phyloP scores from a whole-genome alignment of 225 moss, liverwort and hornwort genomes.

The Physcomitrium patens region DNA sequence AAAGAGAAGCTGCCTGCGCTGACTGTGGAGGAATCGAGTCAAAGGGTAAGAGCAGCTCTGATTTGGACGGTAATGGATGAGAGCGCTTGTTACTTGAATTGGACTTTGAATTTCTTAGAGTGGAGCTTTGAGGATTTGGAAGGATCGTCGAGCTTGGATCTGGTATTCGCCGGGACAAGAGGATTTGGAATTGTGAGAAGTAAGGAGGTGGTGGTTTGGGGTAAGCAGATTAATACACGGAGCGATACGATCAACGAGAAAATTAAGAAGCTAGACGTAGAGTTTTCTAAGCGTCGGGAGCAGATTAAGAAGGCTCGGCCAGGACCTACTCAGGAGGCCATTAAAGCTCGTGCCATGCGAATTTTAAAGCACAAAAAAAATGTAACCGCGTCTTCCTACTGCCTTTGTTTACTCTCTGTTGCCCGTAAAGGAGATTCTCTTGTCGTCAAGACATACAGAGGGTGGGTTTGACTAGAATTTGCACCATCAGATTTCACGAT shows the following conservation, averaged over 20 bases:
- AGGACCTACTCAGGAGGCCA: constrained; percentile 94
- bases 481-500: not conserved
- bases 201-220: not conserved
- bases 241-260: constrained; percentile 94
- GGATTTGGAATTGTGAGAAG: constrained; percentile 2
- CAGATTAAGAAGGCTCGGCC: constrained; percentile 96
- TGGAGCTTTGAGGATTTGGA: not conserved
- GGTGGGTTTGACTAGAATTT: not conserved
- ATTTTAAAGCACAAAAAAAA: constrained; percentile 92
- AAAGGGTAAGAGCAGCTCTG: constrained; percentile 54
- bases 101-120: not conserved
- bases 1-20: constrained; percentile 85
- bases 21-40: constrained; percentile 91
- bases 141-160: constrained; percentile 9
- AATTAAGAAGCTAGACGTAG: constrained; percentile 86
- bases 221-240: constrained; percentile 84
- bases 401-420: not conserved
- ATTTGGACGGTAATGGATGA: not conserved
- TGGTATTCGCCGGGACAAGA: not conserved
- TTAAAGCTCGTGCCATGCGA: constrained; percentile 96
- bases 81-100: not conserved
- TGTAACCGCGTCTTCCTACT: constrained; percentile 39
- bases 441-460: not conserved
- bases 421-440: not conserved
- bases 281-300: constrained; percentile 85